Evolutionary conservation across 352 stramenopile genomes (phyloP).

Genomic region (Globisporangium recalcitrans): DNA sequence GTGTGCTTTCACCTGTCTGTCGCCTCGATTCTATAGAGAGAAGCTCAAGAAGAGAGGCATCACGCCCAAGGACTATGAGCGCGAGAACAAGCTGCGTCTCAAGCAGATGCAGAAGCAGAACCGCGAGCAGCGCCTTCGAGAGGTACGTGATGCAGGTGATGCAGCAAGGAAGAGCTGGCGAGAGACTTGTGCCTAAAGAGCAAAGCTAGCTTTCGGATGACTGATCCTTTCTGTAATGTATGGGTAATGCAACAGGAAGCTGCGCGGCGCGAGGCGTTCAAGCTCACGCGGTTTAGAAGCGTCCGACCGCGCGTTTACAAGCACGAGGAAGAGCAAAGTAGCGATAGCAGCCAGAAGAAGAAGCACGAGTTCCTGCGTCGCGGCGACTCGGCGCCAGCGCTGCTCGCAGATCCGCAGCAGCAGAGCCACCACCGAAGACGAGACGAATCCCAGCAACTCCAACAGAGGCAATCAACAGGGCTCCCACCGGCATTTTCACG

Average conservation of each 20-base stretch:
- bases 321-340: constrained; percentile 21
- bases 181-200: neutral
- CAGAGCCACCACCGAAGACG: neutral
- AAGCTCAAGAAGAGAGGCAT: constrained; percentile 50
- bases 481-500: constrained; percentile 13
- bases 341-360: constrained; percentile 15
- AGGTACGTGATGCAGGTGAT: constrained; percentile 19
- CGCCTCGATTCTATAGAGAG: constrained; percentile 27
- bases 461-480: constrained; percentile 2
- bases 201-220: neutral
- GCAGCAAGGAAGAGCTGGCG: no score
- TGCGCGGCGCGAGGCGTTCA: constrained; percentile 44
- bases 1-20: no score
- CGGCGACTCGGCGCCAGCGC: constrained; percentile 13
- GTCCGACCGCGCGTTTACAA: constrained; percentile 45
- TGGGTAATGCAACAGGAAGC: constrained; percentile 23
- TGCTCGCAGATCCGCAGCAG: neutral
- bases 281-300: constrained; percentile 58
- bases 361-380: constrained; percentile 34
- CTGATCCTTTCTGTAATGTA: neutral
- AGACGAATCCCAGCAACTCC: constrained; percentile 10
- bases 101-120: constrained; percentile 62
- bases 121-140: constrained; percentile 36
- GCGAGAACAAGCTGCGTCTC: constrained; percentile 55
- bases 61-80: constrained; percentile 53